These are phyloP conservation scores for Aspergillus pseudoglaucus DNA, from an alignment of 2,329 filamentous ascomycete species.

Conservation along the genomic window DNA sequence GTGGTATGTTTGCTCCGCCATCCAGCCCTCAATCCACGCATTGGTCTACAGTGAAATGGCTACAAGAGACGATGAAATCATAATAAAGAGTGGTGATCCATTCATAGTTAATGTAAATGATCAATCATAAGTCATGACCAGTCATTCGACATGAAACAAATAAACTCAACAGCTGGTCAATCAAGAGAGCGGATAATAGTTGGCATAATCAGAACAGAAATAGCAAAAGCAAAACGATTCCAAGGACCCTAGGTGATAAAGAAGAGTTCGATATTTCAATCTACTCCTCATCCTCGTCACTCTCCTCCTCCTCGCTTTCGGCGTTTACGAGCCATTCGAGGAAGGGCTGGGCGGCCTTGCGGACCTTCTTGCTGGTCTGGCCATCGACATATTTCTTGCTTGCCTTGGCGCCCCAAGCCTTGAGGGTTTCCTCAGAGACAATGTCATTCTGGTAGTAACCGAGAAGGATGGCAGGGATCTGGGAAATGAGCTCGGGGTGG, in stretches of 20 bases:
- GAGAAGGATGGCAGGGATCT: conserved; percentile 80
- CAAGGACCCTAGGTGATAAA: neutral
- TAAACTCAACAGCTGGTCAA: neutral
- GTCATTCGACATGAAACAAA: neutral
- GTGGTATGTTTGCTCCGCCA: no score
- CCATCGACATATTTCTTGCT: conserved; percentile 98
- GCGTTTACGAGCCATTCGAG: conserved; percentile 88
- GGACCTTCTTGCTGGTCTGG: conserved; percentile 84
- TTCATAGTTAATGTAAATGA: conserved; percentile 3
- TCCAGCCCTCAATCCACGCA: no score
- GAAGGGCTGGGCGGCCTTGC: conserved; percentile 90
- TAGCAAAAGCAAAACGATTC: neutral
- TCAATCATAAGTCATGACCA: neutral
- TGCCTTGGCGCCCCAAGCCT: conserved; percentile 86
- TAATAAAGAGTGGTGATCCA: neutral
- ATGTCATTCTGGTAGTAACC: conserved; percentile 88
- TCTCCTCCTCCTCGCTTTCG: conserved; percentile 63
- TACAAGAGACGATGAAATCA: neutral
- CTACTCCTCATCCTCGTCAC: conserved; percentile 46
- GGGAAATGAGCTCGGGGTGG: conserved; percentile 67
- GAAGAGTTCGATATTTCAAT: conserved; percentile 2
- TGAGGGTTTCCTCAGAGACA: conserved; percentile 78
- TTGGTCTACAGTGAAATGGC: no score
- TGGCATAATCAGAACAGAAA: conserved; percentile 3
- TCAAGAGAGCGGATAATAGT: conserved; percentile 8